These are phyloP conservation scores for Talaromyces sp. DNA, from an alignment of 2,329 filamentous ascomycete species.

Conservation along the genomic window DNA sequence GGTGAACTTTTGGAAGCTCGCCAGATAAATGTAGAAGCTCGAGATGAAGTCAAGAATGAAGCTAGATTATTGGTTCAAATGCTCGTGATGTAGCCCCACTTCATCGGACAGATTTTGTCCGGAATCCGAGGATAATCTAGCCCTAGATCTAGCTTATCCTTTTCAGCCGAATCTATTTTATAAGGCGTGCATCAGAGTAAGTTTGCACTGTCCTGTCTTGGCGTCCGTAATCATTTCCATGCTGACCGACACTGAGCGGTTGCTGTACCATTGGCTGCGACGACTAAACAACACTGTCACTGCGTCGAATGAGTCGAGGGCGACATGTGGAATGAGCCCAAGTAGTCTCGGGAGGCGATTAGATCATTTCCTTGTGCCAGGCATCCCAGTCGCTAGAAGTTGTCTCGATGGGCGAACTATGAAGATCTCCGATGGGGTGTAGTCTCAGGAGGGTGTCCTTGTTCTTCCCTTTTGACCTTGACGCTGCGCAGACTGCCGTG, in stretches of 20 bases:
- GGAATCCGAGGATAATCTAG: background rate
- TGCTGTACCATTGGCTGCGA: background rate
- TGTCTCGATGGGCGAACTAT: background rate
- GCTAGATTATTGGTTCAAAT: background rate
- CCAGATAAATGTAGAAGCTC: background rate
- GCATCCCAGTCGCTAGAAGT: background rate
- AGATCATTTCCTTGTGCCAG: background rate
- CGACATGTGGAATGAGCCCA: background rate
- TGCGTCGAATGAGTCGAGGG: background rate
- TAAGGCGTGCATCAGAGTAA: background rate
- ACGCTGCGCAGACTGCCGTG: background rate
- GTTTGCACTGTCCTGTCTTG: background rate
- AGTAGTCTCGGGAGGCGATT: background rate
- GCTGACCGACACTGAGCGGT: background rate
- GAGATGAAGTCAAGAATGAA: background rate
- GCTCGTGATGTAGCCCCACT: background rate
- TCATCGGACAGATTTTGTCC: background rate
- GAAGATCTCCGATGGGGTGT: background rate
- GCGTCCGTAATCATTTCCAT: slow-evolving; percentile 20
- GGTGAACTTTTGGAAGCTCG: background rate
- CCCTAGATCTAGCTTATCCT: background rate
- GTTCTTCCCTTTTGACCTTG: background rate
- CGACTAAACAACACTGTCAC: background rate
- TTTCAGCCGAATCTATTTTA: background rate
- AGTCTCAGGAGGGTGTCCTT: background rate